Conservation (phyloP, 139 green algal genomes). For the Desmodesmus armatus region DNA sequence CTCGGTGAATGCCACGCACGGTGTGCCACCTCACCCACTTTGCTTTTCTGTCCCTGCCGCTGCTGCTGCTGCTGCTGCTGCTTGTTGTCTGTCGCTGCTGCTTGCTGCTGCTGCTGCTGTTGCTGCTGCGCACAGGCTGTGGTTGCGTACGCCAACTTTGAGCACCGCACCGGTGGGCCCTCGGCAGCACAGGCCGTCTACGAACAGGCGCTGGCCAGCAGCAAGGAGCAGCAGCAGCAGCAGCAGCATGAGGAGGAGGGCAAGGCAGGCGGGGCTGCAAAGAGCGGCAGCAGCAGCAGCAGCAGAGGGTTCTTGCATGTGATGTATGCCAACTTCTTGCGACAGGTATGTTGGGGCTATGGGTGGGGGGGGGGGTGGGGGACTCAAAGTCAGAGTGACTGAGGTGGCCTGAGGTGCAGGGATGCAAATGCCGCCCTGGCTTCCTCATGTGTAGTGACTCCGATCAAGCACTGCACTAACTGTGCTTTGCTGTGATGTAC, state of each 20-base stretch:
- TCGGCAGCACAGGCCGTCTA: slow-evolving; percentile 63
- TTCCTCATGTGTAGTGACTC: background rate
- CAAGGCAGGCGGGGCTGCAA: background rate
- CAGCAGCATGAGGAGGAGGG: background rate
- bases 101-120: slow-evolving; percentile 11
- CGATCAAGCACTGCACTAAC: background rate
- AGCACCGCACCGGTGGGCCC: slow-evolving; percentile 67
- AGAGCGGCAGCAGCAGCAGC: slow-evolving; percentile 3
- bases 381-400: slow-evolving; percentile 11
- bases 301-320: slow-evolving; percentile 61
- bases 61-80: slow-evolving; percentile 13
- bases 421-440: background rate
- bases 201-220: slow-evolving; percentile 55
- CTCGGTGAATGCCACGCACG: background rate
- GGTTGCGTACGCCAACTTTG: slow-evolving; percentile 73
- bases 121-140: slow-evolving; percentile 51
- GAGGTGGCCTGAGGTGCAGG: background rate
- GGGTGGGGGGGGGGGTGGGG: background rate
- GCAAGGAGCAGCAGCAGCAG: slow-evolving; percentile 13
- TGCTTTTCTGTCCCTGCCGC: background rate
- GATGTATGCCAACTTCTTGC: slow-evolving; percentile 78
- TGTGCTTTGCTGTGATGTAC: too few relatives aligned
- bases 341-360: slow-evolving; percentile 5
- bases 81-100: background rate
- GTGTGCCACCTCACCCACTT: background rate